Evolutionary conservation across 2,329 filamentous ascomycete species (phyloP).

Genomic region (Bipolaris gigantea): DNA sequence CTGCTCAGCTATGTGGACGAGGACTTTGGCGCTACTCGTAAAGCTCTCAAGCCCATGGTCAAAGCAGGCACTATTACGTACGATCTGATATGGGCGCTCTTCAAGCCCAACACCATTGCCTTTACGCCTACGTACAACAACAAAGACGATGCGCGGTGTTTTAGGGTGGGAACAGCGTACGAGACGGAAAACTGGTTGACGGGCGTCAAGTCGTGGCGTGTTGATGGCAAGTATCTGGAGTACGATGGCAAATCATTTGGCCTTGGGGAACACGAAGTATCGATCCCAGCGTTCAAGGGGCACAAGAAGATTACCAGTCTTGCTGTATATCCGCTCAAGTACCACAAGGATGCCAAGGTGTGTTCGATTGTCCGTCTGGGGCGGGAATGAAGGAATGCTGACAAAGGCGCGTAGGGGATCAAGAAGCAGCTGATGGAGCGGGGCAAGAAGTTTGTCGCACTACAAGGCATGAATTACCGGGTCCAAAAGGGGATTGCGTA

Average conservation of each 20-base stretch:
- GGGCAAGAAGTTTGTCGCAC: slow-evolving; percentile 78
- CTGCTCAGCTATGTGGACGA: slow-evolving; percentile 76
- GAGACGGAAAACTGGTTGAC: slow-evolving; percentile 67
- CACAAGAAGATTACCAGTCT: slow-evolving; percentile 80
- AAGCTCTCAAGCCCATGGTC: slow-evolving; percentile 78
- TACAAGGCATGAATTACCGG: slow-evolving; percentile 83
- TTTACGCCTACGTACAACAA: slow-evolving; percentile 77
- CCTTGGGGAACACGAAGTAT: slow-evolving; percentile 68
- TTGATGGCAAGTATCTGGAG: slow-evolving; percentile 80
- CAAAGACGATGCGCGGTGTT: slow-evolving; percentile 74
- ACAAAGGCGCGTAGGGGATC: slow-evolving; percentile 48
- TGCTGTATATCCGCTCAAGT: slow-evolving; percentile 74
- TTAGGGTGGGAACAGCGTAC: slow-evolving; percentile 73
- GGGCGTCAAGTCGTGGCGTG: slow-evolving; percentile 72
- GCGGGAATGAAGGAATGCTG: neutral
- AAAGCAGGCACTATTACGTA: slow-evolving; percentile 85
- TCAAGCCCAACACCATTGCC: slow-evolving; percentile 81
- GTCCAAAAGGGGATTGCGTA: slow-evolving; percentile 83
- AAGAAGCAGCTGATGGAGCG: slow-evolving; percentile 71
- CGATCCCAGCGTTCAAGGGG: slow-evolving; percentile 76
- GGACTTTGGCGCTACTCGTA: slow-evolving; percentile 78
- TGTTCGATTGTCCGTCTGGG: neutral
- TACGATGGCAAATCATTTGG: slow-evolving; percentile 88
- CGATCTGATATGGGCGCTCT: slow-evolving; percentile 84
- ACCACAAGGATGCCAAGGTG: slow-evolving; percentile 69